Base-by-base conservation (phyloP, 1,284 basidiomycete genomes). In the Schizopora paradoxa region DNA sequence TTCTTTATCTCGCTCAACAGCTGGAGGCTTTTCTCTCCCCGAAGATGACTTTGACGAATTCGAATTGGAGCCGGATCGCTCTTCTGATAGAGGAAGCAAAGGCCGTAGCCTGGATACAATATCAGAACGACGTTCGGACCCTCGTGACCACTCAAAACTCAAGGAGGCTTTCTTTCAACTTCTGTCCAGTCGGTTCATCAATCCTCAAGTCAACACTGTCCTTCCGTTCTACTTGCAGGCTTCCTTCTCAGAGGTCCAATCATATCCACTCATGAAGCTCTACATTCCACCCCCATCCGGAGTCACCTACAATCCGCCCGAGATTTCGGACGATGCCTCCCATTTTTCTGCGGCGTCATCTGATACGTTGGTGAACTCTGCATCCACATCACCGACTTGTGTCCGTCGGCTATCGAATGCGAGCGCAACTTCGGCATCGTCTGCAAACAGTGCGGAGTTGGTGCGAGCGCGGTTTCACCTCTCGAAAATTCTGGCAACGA, bases 211-310 rank as follows among this genome's bases (percentile, higher is more conserved):
- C 6, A 64, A 77, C 39, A 73, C 78, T 14, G 71, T 85, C 42
- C 67, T 87, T 43, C 82, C 82, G 0, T 80, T 86, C 54, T 82
- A 86, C 55, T 68, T 87, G 31, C 75, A 75, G 0, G 69, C 73
- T 26, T 68, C 71, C 39, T 87, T 86, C 53, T 56, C 62, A 5
- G 72, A 76, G 37, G 69, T 81, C 44, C 69, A 72, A 51, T 65
- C 70, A 2, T 68, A 76, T 48, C 69, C 74, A 7, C 64, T 73
- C 0, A 56, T 82, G 41, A 70, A 76, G 33, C 66, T 86, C 21
- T 63, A 69, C 21, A 67, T 86, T 4, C 82, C 82, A 1, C 70
- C 71, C 1, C 77, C 72, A 51, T 72, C 69, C 18, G 4, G 47
- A 3, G 45, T 47, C 21, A 39, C 35, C 14, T 27, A 38, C 14